Base-by-base conservation (phyloP, 2,329 filamentous ascomycete species). In the Aspergillus transmontanensis region DNA sequence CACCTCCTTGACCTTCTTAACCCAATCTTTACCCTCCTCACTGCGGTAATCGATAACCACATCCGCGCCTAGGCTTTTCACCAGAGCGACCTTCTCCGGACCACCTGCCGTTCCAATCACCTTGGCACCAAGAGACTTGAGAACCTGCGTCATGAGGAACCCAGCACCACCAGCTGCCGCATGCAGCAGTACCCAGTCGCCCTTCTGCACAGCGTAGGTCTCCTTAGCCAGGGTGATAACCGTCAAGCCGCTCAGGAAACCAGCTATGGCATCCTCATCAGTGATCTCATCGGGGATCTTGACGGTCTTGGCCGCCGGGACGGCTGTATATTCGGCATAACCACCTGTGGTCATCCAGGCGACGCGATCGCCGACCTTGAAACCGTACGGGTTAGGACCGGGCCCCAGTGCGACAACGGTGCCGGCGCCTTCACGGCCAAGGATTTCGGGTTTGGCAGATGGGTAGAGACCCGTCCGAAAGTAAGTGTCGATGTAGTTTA, bases 401-500 rank as follows among this genome's bases (percentile, higher is more conserved):
- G 84, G 78, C 23, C 87, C 87, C 2, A 86, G 73, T 32, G 89
- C 82, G 46, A 89, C 87, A 66, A 97, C 80, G 46, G 85, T 88
- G 64, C 94, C 93, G 62, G 87, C 85, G 63, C 85, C 91, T 81
- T 97, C 94, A 71, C 90, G 89, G 65, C 94, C 93, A 23, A 94
- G 89, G 57, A 89, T 88, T 71, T 91, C 85, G 5, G 93, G 94
- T 70, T 91, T 87, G 1, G 81, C 75, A 0, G 90, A 84, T 1
- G 88, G 81, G 83, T 97, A 97, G 57, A 96, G 86, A 12, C 94
- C 94, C 14, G 86, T 88, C 75, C 94, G 92, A 85, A 94, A 96
- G 80, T 97, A 96, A 45, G 86, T 96, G 79, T 97, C 94, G 72
- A 97, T 96, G 80, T 86, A 97, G 80, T 97, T 97, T 65, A 97